phyloP scores from a whole-genome alignment of 345 rosid species.

The Moringa oleifera region DNA sequence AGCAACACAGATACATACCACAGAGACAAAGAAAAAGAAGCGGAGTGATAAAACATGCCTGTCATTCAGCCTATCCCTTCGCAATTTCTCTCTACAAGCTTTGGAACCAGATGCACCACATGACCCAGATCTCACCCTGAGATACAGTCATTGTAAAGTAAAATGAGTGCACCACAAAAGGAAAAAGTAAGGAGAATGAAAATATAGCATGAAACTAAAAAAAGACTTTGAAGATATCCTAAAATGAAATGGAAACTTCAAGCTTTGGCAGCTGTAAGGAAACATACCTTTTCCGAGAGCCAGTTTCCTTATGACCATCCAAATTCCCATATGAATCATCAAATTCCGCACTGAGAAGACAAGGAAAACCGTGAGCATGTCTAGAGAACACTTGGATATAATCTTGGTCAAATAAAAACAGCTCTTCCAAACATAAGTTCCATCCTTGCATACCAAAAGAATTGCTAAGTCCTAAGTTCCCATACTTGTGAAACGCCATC shows the following conservation, averaged over 20 bases:
- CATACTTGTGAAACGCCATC: not conserved
- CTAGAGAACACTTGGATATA: not conserved
- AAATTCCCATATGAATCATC: slow-evolving; percentile 30
- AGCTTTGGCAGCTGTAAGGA: not conserved
- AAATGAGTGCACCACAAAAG: not conserved
- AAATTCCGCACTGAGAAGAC: slow-evolving; percentile 25
- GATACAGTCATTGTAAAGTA: not conserved
- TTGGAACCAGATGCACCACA: slow-evolving; percentile 42
- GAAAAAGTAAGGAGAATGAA: too few relatives aligned
- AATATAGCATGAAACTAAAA: too few relatives aligned
- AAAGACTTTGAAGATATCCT: too few relatives aligned
- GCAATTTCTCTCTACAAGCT: slow-evolving; percentile 55
- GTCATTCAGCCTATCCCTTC: slow-evolving; percentile 53
- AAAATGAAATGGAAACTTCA: not conserved
- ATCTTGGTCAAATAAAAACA: not conserved
- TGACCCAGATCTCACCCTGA: slow-evolving; percentile 20
- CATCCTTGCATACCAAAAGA: too few relatives aligned
- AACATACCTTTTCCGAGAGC: slow-evolving; percentile 34
- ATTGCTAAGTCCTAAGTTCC: not conserved
- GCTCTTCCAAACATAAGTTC: not conserved
- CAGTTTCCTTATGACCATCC: slow-evolving; percentile 23
- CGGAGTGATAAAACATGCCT: slow-evolving; percentile 25
- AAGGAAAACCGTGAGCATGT: not conserved
- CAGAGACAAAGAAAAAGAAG: not conserved
- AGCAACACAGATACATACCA: slow-evolving; percentile 4